Evolutionary conservation across 768 basidiomycete genomes (phyloP).

Genomic region (Sporobolomyces roseus): DNA sequence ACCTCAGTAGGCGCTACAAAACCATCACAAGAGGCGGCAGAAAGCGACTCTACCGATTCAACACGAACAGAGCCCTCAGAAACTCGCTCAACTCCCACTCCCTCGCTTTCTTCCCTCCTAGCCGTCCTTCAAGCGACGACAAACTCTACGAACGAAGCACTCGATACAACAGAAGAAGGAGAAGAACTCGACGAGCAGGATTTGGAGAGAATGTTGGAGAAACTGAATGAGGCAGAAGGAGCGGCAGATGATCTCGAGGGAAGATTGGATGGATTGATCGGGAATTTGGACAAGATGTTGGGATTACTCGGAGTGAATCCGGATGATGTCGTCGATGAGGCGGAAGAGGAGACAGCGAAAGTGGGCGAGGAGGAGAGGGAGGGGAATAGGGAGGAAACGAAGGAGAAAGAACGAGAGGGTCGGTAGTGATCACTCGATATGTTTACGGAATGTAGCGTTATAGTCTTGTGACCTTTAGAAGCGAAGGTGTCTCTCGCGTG

Average conservation of each 20-base stretch:
- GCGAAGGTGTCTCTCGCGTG: background rate
- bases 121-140: background rate
- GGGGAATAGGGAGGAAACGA: background rate
- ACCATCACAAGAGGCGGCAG: background rate
- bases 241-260: constrained; percentile 25
- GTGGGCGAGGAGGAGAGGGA: background rate
- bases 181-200: constrained; percentile 2
- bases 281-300: constrained; percentile 17
- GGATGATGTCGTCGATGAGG: background rate
- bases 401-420: background rate
- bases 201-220: constrained; percentile 8
- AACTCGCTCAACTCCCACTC: background rate
- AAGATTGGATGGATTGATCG: constrained; percentile 17
- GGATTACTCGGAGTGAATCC: constrained; percentile 9
- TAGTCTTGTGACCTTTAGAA: background rate
- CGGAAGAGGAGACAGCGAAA: background rate
- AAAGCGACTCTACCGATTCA: no score
- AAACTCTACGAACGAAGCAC: background rate
- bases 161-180: background rate
- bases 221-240: constrained; percentile 19
- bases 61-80: no score
- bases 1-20: no score
- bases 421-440: background rate
- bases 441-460: background rate
- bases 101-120: constrained; percentile 12